Conservation (phyloP, 2,329 filamentous ascomycete genomes). For the Incumbomyces delicatus region DNA sequence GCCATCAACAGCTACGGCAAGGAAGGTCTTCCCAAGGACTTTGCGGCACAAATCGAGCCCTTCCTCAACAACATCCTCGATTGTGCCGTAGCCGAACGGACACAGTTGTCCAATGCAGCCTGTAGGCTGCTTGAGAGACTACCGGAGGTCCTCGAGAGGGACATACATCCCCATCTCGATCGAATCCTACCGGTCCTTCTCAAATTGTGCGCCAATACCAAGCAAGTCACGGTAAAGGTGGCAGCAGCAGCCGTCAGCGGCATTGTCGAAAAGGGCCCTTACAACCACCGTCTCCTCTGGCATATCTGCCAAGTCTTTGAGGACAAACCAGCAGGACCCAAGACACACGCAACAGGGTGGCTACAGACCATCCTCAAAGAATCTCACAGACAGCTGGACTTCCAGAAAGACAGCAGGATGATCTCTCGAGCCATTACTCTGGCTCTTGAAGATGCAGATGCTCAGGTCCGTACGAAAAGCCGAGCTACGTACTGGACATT, state of each 20-base stretch:
- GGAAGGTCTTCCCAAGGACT: slow-evolving; percentile 15
- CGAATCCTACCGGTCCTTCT: slow-evolving; percentile 55
- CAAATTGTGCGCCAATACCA: slow-evolving; percentile 80
- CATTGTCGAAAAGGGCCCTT: slow-evolving; percentile 70
- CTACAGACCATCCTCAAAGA: slow-evolving; percentile 66
- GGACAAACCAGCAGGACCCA: slow-evolving; percentile 87
- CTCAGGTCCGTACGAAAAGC: slow-evolving; percentile 77
- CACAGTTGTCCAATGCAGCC: slow-evolving; percentile 17
- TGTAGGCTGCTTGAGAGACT: slow-evolving; percentile 13
- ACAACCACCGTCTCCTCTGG: slow-evolving; percentile 70
- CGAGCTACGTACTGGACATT: slow-evolving; percentile 82
- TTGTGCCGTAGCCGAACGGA: slow-evolving; percentile 18
- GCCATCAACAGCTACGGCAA: slow-evolving; percentile 15
- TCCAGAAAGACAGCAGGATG: slow-evolving; percentile 69
- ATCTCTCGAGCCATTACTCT: slow-evolving; percentile 85
- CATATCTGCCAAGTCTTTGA: slow-evolving; percentile 73
- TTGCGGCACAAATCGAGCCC: slow-evolving; percentile 15
- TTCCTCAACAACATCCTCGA: slow-evolving; percentile 17
- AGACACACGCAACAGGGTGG: slow-evolving; percentile 72
- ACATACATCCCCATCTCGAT: slow-evolving; percentile 19
- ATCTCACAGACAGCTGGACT: slow-evolving; percentile 76
- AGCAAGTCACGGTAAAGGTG: slow-evolving; percentile 81
- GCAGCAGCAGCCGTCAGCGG: slow-evolving; percentile 72
- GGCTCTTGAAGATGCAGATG: slow-evolving; percentile 80
- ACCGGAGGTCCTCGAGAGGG: slow-evolving; percentile 13